These are phyloP conservation scores for Betula pendula DNA, from an alignment of 306 rosid genomes.

Conservation along the genomic window DNA sequence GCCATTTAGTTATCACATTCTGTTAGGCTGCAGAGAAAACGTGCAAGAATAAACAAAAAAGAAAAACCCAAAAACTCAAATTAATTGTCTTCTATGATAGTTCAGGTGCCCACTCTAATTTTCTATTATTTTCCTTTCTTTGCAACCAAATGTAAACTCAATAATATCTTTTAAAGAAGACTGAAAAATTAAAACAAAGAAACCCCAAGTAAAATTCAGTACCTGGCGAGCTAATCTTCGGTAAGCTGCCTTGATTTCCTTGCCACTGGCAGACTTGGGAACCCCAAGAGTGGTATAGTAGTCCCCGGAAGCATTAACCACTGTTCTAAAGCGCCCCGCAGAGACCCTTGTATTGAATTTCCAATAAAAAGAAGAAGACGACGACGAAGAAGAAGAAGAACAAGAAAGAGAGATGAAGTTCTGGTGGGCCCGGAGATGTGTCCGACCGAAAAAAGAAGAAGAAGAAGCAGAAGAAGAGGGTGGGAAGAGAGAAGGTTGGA, in stretches of 20 bases:
- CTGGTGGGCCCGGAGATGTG: constrained; percentile 46
- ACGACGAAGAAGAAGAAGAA: constrained; percentile 21
- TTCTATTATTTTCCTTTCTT: neutral
- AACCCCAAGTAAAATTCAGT: constrained; percentile 27
- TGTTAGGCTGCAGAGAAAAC: neutral
- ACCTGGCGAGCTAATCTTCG: constrained; percentile 97
- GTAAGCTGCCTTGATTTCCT: constrained; percentile 93
- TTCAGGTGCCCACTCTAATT: neutral
- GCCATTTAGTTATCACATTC: neutral
- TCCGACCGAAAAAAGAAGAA: constrained; percentile 42
- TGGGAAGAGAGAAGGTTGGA: constrained; percentile 44
- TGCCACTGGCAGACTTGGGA: constrained; percentile 70
- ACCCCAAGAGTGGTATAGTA: constrained; percentile 87
- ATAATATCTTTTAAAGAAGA: neutral
- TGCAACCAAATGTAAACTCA: neutral
- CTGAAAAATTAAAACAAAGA: neutral
- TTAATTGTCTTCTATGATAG: neutral
- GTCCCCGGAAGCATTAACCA: constrained; percentile 72
- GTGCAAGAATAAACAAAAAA: neutral
- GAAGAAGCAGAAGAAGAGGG: constrained; percentile 32
- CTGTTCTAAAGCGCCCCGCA: constrained; percentile 44
- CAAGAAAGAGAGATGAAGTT: constrained; percentile 44
- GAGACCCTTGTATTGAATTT: constrained; percentile 32
- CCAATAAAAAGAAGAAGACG: constrained; percentile 20
- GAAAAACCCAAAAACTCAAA: neutral